Conservation (phyloP, 2,329 filamentous ascomycete species). For the Sphaceloma murrayae region DNA sequence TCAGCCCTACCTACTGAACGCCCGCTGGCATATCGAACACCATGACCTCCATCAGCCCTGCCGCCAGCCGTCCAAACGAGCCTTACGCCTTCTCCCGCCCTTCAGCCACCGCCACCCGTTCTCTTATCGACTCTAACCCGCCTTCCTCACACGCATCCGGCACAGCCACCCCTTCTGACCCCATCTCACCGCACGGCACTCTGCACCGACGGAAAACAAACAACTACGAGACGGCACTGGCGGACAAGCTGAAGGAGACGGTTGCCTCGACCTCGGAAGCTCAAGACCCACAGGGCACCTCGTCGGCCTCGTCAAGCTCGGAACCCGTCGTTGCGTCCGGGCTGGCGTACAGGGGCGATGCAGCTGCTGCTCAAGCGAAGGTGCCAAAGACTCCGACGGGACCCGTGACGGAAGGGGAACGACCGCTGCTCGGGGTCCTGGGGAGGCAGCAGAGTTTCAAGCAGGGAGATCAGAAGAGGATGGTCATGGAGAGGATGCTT, state of each 20-base stretch:
- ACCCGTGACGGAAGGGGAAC: background rate
- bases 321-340: background rate
- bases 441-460: constrained; percentile 26
- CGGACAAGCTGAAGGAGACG: constrained; percentile 11
- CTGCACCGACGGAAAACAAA: constrained; percentile 22
- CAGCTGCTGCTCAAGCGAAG: constrained; percentile 2
- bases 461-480: constrained; percentile 26
- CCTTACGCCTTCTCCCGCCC: constrained; percentile 21
- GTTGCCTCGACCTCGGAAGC: constrained; percentile 3
- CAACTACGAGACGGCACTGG: constrained; percentile 26
- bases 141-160: constrained; percentile 17
- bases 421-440: constrained; percentile 17
- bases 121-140: constrained; percentile 19
- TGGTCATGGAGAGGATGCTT: constrained; percentile 25
- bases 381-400: constrained; percentile 19
- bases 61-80: constrained; percentile 15
- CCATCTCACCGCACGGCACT: constrained; percentile 12
- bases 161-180: constrained; percentile 16
- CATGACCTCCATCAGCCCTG: constrained; percentile 13
- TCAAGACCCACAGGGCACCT: no score
- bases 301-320: background rate
- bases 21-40: constrained; percentile 13
- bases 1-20: constrained; percentile 6
- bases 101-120: constrained; percentile 20
- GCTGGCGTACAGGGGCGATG: constrained; percentile 16